A percentile compares a stretch with the other conserved stretches of the same genome.
These are phyloP conservation scores for Neurospora cerealis DNA, from an alignment of 495 filamentous ascomycete genomes.

Conservation along the genomic window DNA sequence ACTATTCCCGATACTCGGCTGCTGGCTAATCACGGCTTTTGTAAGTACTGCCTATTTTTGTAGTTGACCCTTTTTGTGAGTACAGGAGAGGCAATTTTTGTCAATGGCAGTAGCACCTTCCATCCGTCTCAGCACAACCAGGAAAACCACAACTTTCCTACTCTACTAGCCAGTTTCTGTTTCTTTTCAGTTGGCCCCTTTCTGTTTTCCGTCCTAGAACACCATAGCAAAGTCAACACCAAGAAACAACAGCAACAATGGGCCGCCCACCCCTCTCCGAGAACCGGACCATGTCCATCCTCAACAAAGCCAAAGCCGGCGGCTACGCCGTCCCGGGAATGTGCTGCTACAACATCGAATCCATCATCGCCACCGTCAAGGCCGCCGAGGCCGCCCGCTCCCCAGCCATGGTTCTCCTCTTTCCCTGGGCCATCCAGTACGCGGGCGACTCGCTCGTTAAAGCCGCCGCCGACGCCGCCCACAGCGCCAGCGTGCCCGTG, in stretches of 20 bases:
- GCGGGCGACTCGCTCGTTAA: conserved; percentile 41
- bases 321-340: conserved; percentile 66
- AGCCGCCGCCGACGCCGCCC: conserved; percentile 39
- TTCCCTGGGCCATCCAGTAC: conserved; percentile 77
- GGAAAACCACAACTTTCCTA: neutral
- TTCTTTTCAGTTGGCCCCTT: neutral
- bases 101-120: neutral
- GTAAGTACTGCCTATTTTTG: neutral
- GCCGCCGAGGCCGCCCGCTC: conserved; percentile 66
- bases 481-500: conserved; percentile 57
- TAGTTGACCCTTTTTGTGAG: neutral
- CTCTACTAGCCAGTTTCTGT: neutral
- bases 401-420: conserved; percentile 74
- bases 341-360: conserved; percentile 83
- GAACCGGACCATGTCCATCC: conserved; percentile 60
- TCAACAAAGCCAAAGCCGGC: conserved; percentile 53
- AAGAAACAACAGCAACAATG: conserved; percentile 27
- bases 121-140: neutral
- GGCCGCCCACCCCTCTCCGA: conserved; percentile 35
- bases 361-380: conserved; percentile 66
- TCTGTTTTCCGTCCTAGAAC: neutral
- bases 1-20: neutral
- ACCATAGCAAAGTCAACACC: neutral
- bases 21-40: neutral
- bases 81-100: neutral